phyloP scores from a whole-genome alignment of 495 filamentous ascomycete genomes.

The Elasticomyces elasticus region DNA sequence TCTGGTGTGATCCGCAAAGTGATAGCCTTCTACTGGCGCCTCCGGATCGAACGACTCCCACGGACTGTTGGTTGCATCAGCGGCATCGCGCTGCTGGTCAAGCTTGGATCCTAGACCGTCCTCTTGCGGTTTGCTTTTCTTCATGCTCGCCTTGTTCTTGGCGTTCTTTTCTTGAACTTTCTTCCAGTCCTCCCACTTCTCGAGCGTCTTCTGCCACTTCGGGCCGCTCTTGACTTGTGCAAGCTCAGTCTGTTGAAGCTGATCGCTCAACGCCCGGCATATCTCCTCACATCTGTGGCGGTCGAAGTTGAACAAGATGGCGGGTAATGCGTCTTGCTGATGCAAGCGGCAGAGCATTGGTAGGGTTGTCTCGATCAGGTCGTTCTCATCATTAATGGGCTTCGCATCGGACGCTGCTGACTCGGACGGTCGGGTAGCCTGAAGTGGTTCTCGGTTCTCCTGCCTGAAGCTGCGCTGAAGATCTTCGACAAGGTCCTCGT shows the following conservation, averaged over 20 bases:
- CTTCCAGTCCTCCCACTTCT: slow-evolving; percentile 43
- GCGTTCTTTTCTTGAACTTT: slow-evolving; percentile 31
- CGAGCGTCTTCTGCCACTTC: slow-evolving; percentile 50
- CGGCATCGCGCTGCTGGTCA: slow-evolving; percentile 45
- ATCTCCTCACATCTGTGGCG: slow-evolving; percentile 52
- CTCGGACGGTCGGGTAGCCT: background rate
- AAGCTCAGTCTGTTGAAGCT: slow-evolving; percentile 45
- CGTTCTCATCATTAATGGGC: slow-evolving; percentile 16
- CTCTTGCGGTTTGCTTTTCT: slow-evolving; percentile 31
- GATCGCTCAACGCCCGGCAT: slow-evolving; percentile 35
- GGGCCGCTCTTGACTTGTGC: slow-evolving; percentile 45
- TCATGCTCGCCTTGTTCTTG: slow-evolving; percentile 33
- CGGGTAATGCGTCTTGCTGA: slow-evolving; percentile 54
- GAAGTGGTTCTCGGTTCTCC: background rate
- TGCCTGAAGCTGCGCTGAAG: slow-evolving; percentile 24
- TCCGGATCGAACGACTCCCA: slow-evolving; percentile 57
- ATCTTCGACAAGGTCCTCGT: slow-evolving; percentile 42
- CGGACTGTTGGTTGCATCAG: slow-evolving; percentile 41
- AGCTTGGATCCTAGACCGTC: slow-evolving; percentile 40
- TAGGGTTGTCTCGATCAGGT: slow-evolving; percentile 42
- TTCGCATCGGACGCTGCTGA: background rate
- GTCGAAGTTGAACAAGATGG: slow-evolving; percentile 69
- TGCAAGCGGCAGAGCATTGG: slow-evolving; percentile 54
- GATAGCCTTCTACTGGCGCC: slow-evolving; percentile 50
- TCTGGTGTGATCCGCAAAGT: slow-evolving; percentile 46